Evolutionary conservation across 2,329 filamentous ascomycete species (phyloP), one percentile per base, ranked within the genome.

Genomic region (Exserohilum rostratum): DNA sequence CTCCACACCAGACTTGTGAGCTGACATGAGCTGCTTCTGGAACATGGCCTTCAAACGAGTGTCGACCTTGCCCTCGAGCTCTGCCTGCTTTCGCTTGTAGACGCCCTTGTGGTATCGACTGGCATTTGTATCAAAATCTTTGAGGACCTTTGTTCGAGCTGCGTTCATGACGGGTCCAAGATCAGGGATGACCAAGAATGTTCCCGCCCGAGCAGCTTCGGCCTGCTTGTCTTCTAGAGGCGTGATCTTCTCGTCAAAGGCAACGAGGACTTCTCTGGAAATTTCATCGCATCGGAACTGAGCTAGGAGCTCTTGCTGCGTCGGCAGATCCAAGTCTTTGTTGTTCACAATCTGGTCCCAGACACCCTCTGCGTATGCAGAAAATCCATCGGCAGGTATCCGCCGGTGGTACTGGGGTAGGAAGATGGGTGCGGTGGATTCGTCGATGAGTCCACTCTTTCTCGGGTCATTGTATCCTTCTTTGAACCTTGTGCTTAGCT

Each of bases 261-360:
- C 83, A 37, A 92, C 78, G 53, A 96, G 82, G 11, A 96, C 95
- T 72, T 97, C 93, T 60, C 93, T 85, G 34, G 92, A 86, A 54
- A 99, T 99, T 77, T 99, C 95, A 73, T 99, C 95, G 75, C 95
- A 99, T 63, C 95, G 87, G 80, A 98, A 99, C 75, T 99, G 95
- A 10, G 95, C 95, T 48, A 99, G 83, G 40, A 99, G 83, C 75
- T 99, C 95, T 77, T 99, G 95, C 74, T 99, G 95, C 0, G 95
- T 98, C 3, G 95, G 95, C 55, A 99, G 78, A 76, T 99, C 95
- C 50, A 99, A 82, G 70, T 99, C 95, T 77, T 99, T 99, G 83
- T 99, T 99, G 80, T 93, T 90, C 67, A 96, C 93, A 71, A 99
- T 99, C 77, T 98, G 93, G 69, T 98, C 93, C 95, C 95, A 99